Evolutionary conservation across 768 basidiomycete genomes (phyloP).

Genomic region (Lentinula sp.): DNA sequence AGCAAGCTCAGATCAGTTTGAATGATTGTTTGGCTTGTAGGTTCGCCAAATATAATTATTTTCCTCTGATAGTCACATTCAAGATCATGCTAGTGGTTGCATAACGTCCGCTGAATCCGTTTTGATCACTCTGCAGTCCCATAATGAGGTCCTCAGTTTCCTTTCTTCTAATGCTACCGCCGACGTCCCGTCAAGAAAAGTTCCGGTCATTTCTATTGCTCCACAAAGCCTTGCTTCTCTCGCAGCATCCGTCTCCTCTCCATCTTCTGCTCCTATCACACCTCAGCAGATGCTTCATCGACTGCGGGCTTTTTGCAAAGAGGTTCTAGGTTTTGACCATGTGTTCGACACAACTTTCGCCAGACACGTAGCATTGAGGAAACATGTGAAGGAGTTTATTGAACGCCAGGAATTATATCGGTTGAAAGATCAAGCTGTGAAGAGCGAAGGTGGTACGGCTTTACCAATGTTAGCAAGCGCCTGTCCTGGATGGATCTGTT

Average conservation of each 20-base stretch:
- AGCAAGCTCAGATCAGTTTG: conserved; percentile 92
- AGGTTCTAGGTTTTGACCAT: conserved; percentile 67
- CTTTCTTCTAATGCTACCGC: conserved; percentile 50
- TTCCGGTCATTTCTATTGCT: conserved; percentile 81
- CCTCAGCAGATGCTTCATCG: conserved; percentile 62
- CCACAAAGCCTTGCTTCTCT: conserved; percentile 85
- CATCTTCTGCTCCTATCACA: conserved; percentile 36
- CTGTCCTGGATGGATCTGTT: conserved; percentile 99
- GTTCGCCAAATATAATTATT: conserved; percentile 36
- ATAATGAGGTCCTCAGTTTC: conserved; percentile 84
- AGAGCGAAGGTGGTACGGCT: conserved; percentile 13
- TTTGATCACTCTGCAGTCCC: conserved; percentile 93
- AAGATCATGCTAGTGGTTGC: conserved; percentile 62
- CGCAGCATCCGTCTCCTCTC: conserved; percentile 51
- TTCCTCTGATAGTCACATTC: neutral
- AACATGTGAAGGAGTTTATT: conserved; percentile 75
- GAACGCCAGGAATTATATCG: conserved; percentile 49
- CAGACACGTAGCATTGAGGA: conserved; percentile 75
- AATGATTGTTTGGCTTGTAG: conserved; percentile 99
- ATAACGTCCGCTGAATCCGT: conserved; percentile 98
- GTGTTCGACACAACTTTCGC: conserved; percentile 96
- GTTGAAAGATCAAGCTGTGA: conserved; percentile 10
- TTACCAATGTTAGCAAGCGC: conserved; percentile 94
- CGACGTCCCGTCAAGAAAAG: conserved; percentile 33
- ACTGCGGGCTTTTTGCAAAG: conserved; percentile 61